phyloP scores from a whole-genome alignment of 495 filamentous ascomycete genomes.

The Penicillium mononematosum region DNA sequence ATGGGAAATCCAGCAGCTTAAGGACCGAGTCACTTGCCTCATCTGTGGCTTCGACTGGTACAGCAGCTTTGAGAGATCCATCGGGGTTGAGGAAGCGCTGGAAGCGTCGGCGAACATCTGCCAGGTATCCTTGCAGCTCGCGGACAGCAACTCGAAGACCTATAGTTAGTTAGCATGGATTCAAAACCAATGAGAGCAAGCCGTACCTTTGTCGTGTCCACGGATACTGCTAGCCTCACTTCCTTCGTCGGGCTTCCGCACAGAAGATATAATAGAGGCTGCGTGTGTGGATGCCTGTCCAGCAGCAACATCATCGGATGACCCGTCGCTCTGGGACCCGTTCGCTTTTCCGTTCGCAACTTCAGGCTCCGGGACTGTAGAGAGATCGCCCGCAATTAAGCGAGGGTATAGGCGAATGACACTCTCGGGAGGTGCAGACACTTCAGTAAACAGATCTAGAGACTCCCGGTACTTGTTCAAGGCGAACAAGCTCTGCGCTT shows the following conservation, averaged over 20 bases:
- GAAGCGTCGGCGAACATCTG: constrained; percentile 75
- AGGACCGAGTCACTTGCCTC: constrained; percentile 47
- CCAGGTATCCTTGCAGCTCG: constrained; percentile 81
- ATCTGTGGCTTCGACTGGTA: constrained; percentile 51
- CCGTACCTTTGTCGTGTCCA: constrained; percentile 28
- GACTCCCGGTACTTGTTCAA: constrained; percentile 82
- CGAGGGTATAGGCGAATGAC: constrained; percentile 84
- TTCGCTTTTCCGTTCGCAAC: constrained; percentile 45
- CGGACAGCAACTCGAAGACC: constrained; percentile 77
- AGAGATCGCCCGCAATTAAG: constrained; percentile 79
- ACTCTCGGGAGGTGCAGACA: constrained; percentile 82
- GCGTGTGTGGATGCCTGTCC: constrained; percentile 30
- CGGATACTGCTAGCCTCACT: constrained; percentile 50
- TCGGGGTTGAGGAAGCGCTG: constrained; percentile 77
- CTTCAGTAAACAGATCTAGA: constrained; percentile 84
- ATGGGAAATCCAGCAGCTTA: constrained; percentile 45
- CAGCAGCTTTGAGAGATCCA: constrained; percentile 65
- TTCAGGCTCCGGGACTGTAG: constrained; percentile 51
- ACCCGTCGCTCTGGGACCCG: constrained; percentile 31
- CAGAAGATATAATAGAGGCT: constrained; percentile 62
- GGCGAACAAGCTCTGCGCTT: constrained; percentile 82
- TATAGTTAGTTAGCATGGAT: constrained; percentile 43
- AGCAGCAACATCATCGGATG: constrained; percentile 22
- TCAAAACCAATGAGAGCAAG: neutral
- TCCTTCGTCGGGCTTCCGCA: constrained; percentile 40